phyloP scores from a whole-genome alignment of 768 basidiomycete species.

The Krasilnikovozyma curviuscula region DNA sequence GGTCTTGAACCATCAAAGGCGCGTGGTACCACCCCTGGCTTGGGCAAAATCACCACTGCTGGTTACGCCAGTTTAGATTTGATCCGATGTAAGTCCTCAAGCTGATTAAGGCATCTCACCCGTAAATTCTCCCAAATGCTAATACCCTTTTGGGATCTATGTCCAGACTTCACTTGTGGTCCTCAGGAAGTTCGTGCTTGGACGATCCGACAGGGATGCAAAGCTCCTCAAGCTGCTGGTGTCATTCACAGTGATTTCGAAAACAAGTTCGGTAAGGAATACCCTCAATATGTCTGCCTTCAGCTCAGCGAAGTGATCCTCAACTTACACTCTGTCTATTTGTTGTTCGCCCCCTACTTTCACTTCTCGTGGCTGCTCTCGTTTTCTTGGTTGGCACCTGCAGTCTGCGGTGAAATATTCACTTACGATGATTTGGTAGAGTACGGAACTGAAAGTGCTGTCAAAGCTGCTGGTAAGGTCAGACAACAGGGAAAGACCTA shows the following conservation, averaged over 20 bases:
- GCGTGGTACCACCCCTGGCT: conserved; percentile 35
- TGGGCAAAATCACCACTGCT: conserved; percentile 86
- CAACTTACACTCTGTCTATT: conserved; percentile 1
- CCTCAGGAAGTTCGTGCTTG: conserved; percentile 94
- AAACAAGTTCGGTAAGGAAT: conserved; percentile 58
- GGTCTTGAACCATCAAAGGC: conserved; percentile 33
- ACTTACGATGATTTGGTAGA: conserved; percentile 72
- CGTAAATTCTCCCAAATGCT: conserved; percentile 33
- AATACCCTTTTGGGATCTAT: background rate
- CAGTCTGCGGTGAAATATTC: conserved; percentile 96
- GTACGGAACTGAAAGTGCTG: conserved; percentile 69
- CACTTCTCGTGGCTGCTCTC: background rate
- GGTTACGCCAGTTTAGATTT: conserved; percentile 77
- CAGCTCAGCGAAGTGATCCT: conserved; percentile 11
- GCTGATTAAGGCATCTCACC: background rate
- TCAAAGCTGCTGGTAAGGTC: conserved; percentile 83
- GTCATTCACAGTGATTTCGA: conserved; percentile 78
- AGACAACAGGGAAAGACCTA: conserved; percentile 94
- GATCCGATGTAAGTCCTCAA: conserved; percentile 15
- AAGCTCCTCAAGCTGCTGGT: conserved; percentile 92
- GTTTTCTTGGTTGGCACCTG: conserved; percentile 20
- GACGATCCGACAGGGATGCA: conserved; percentile 85
- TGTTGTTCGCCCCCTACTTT: background rate
- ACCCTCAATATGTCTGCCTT: no score
- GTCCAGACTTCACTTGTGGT: conserved; percentile 30